A percentile compares a stretch with the other conserved stretches of the same genome.
These are phyloP conservation scores for Diaporthe sp. DNA, from an alignment of 2,329 filamentous ascomycete genomes.

Conservation along the genomic window DNA sequence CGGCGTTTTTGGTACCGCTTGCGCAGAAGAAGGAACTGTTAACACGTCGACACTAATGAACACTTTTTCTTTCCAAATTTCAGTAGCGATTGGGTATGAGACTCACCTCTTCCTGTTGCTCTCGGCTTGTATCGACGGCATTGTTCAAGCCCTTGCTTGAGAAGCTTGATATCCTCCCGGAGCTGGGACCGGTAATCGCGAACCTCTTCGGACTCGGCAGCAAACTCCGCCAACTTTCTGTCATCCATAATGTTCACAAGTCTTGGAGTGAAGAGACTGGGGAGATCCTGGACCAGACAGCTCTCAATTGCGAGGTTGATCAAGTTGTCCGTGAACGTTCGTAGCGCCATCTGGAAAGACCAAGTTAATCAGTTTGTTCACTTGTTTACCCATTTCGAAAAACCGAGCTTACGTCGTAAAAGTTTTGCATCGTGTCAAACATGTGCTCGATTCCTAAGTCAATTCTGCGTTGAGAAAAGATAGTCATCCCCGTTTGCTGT, in stretches of 20 bases:
- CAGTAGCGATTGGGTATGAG: not conserved
- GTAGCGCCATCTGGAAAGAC: not conserved
- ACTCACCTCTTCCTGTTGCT: not conserved
- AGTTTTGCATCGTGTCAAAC: not conserved
- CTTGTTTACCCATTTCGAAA: not conserved
- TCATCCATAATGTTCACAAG: not conserved
- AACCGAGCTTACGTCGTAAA: not conserved
- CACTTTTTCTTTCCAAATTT: not conserved
- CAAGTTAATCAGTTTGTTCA: not conserved
- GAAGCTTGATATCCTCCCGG: not conserved
- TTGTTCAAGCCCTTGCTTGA: conserved; percentile 5
- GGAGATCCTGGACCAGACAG: not conserved
- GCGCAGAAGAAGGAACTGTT: not conserved
- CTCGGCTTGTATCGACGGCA: conserved; percentile 7
- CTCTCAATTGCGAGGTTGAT: not conserved
- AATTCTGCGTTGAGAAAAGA: not conserved
- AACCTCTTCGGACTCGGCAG: not conserved
- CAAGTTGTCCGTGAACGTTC: conserved; percentile 4
- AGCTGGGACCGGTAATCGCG: not conserved
- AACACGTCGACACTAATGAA: not conserved
- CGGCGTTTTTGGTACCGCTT: not conserved
- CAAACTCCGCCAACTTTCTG: not conserved
- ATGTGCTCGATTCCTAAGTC: not conserved
- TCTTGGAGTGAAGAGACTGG: not conserved
- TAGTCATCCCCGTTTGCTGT: not conserved